Evolutionary conservation across 805 yeast species (phyloP), one percentile per base, ranked within the genome.

Genomic region (Sungouiella blattae): DNA sequence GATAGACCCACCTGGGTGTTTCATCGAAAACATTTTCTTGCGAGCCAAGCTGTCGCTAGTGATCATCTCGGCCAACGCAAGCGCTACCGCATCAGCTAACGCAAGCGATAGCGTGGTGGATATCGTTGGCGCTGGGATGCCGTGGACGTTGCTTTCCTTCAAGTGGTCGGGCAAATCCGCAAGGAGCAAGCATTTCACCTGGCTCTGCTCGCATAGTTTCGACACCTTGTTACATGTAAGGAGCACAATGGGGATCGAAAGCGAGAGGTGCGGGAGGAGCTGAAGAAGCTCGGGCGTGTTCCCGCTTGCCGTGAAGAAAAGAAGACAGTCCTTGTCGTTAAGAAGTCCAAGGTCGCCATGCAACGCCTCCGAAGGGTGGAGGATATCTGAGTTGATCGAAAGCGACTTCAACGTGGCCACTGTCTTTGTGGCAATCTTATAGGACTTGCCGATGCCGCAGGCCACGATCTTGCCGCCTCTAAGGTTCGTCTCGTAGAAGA

Each of bases 1-100:
- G 52, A 87, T 87, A 2, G 93, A 83, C 12, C 96, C 96, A 14
- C 96, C 96, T 1, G 96, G 96, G 52, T 87, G 96, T 52, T 82
- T 74, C 42, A 73, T 73, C 6, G 83, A 80, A 58, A 87, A 87
- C 24, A 71, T 58, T 39, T 57, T 60, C 43, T 70, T 71, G 27
- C 95, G 65, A 37, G 68, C 63, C 24, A 62, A 57, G 20, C 68
- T 57, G 50, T 86, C 87, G 6, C 64, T 62, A 36, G 78, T 78
- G 35, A 80, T 71, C 51, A 81, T 54, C 52, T 87, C 93, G 32
- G 80, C 73, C 16, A 88, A 60, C 0, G 95, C 83, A 32, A 88
- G 71, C 25, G 84, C 75, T 11, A 83, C 74, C 1, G 94, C 85
- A 53, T 88, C 96, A 7, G 93, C 82, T 27, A 87, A 62, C 0